Conservation (phyloP, 2,329 filamentous ascomycete genomes). For the Ophiostoma tasmaniense region DNA sequence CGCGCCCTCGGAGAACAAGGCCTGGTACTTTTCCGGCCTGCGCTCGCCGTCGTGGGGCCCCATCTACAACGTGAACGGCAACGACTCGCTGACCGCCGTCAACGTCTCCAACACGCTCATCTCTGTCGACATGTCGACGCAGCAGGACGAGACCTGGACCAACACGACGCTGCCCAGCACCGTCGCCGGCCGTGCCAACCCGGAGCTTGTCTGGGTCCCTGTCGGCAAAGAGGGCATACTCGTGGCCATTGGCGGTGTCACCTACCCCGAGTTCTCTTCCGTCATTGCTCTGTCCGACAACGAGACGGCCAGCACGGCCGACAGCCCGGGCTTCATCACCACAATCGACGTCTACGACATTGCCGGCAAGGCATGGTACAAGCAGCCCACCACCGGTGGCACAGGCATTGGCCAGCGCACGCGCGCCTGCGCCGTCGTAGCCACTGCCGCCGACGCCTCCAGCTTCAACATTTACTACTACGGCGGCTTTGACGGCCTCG, state of each 20-base stretch:
- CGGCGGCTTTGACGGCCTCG: conserved; percentile 58
- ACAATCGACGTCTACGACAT: conserved; percentile 73
- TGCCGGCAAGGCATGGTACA: conserved; percentile 61
- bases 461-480: conserved; percentile 82
- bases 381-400: conserved; percentile 59
- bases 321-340: conserved; percentile 63
- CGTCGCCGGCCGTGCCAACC: conserved; percentile 49
- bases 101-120: conserved; percentile 50
- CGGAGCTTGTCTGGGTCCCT: conserved; percentile 66
- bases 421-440: conserved; percentile 66
- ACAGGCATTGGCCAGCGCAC: conserved; percentile 47
- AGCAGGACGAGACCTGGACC: conserved; percentile 44
- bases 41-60: conserved; percentile 41
- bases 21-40: conserved; percentile 63
- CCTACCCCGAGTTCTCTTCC: conserved; percentile 43
- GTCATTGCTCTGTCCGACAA: conserved; percentile 26
- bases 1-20: conserved; percentile 60
- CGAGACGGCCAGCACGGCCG: conserved; percentile 37
- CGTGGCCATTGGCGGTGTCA: conserved; percentile 68
- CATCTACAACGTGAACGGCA: conserved; percentile 33
- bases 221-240: conserved; percentile 69
- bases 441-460: conserved; percentile 59
- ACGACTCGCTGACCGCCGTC: conserved; percentile 32
- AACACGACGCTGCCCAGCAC: conserved; percentile 45
- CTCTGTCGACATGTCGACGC: conserved; percentile 48